Base-by-base conservation (phyloP, 2,329 filamentous ascomycete species). In the Nannizzia gypsea region DNA sequence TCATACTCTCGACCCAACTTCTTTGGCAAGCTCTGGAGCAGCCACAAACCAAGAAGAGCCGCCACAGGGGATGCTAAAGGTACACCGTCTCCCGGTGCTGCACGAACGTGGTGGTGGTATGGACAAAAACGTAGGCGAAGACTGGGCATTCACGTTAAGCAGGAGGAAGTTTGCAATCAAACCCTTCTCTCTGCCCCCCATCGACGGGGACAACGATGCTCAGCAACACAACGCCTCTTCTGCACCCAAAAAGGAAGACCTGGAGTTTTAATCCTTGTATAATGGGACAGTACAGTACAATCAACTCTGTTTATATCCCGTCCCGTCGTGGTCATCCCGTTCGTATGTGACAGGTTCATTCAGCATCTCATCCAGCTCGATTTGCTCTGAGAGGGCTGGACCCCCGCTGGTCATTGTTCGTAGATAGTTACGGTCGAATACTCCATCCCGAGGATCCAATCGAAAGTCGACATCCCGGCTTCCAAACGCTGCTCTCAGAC, bases 131-230 rank as follows among this genome's bases (percentile, higher is more conserved):
- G 80, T 86, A 59, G 85, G 88, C 24, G 89, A 95, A 68, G 90
- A 96, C 73, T 81, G 96, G 73, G 90, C 90, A 3, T 99, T 99
- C 72, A 91, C 85, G 62, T 75, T 99, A 57, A 96, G 90, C 71
- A 81, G 89, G 67, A 85, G 82, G 66, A 91, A 89, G 57, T 84
- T 99, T 65, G 82, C 89, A 42, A 90, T 99, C 64, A 88, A 86
- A 67, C 90, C 90, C 0, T 96, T 90, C 73, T 93, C 88, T 70
- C 77, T 99, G 48, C 93, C 93, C 26, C 93, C 93, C 0, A 78
- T 92, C 44, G 88, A 90, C 59, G 89, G 87, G 1, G 89, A 90
- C 64, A 81, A 75, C 48, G 82, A 83, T 66, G 83, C 80, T 13
- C 82, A 84, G 68, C 77, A 80, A 61, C 76, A 74, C 11, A 73